phyloP scores from a whole-genome alignment of 768 basidiomycete genomes.

The Pleurotus salmoneostramineus region DNA sequence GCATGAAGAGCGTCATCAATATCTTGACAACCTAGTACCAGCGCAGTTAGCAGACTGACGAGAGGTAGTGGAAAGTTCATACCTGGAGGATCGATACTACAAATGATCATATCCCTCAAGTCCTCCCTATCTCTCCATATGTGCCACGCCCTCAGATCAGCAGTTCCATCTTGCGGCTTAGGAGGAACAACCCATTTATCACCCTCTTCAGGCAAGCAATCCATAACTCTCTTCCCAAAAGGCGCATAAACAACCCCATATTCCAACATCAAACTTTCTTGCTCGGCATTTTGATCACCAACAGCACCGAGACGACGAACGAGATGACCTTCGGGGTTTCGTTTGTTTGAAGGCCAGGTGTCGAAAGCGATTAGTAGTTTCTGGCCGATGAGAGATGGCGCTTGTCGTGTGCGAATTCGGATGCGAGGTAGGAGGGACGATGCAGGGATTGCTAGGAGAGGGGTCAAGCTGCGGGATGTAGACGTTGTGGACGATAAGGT shows the following conservation, averaged over 20 bases:
- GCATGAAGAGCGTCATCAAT: conserved; percentile 99
- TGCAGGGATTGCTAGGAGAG: conserved; percentile 92
- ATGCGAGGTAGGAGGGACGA: conserved; percentile 91
- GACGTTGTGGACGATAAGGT: conserved; percentile 77
- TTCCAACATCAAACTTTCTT: conserved; percentile 89
- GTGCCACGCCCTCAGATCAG: conserved; percentile 21
- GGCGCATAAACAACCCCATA: conserved; percentile 95
- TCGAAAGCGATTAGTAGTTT: conserved; percentile 97
- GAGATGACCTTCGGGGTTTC: conserved; percentile 97
- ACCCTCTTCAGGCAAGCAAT: conserved; percentile 87
- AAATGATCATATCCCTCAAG: conserved; percentile 78
- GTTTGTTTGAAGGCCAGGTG: conserved; percentile 80
- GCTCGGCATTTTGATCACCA: conserved; percentile 94
- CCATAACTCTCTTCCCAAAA: conserved; percentile 92
- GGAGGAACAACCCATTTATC: conserved; percentile 90
- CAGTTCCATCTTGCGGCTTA: conserved; percentile 41
- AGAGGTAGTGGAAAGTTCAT: conserved; percentile 7
- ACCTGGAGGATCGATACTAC: conserved; percentile 98
- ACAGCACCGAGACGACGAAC: conserved; percentile 88
- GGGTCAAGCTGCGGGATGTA: conserved; percentile 82
- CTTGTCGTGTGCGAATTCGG: conserved; percentile 91
- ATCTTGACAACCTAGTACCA: conserved; percentile 82
- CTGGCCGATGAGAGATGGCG: conserved; percentile 80
- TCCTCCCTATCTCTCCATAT: conserved; percentile 87
- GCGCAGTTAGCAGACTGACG: background rate